Evolutionary conservation across 2,329 filamentous ascomycete species (phyloP).

Genomic region (Colletotrichum agaves): DNA sequence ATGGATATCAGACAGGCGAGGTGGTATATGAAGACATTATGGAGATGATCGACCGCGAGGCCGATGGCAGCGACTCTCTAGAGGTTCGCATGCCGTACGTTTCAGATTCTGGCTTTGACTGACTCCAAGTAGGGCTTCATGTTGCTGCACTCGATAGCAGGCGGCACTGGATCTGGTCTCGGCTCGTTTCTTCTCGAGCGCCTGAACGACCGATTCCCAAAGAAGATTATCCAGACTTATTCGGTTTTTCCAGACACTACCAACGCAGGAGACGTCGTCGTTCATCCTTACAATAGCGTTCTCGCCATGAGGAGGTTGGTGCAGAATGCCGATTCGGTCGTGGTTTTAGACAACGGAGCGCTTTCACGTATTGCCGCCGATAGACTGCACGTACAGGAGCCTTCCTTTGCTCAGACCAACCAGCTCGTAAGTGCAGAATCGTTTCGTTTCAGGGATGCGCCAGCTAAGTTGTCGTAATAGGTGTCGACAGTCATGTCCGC

Average conservation of each 20-base stretch:
- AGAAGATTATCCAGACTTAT: conserved; percentile 99
- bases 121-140: conserved; percentile 80
- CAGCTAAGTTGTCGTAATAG: conserved; percentile 49
- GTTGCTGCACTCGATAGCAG: conserved; percentile 97
- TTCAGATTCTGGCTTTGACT: conserved; percentile 30
- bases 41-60: conserved; percentile 99
- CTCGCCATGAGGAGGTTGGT: conserved; percentile 90
- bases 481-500: conserved; percentile 98
- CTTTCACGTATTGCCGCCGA: conserved; percentile 94
- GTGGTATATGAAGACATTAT: conserved; percentile 95
- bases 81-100: conserved; percentile 65
- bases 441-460: background rate
- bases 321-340: conserved; percentile 96
- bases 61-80: conserved; percentile 95
- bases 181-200: conserved; percentile 95
- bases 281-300: conserved; percentile 98
- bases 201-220: conserved; percentile 96
- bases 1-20: conserved; percentile 94
- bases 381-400: conserved; percentile 91
- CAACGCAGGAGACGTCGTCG: conserved; percentile 88
- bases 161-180: conserved; percentile 94
- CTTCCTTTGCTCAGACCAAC: conserved; percentile 97
- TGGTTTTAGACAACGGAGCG: conserved; percentile 96
- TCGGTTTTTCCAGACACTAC: conserved; percentile 97
- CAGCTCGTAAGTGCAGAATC: conserved; percentile 72